Conservation (phyloP, 176 grass and related monocot genomes). For the Carex cristatella region DNA sequence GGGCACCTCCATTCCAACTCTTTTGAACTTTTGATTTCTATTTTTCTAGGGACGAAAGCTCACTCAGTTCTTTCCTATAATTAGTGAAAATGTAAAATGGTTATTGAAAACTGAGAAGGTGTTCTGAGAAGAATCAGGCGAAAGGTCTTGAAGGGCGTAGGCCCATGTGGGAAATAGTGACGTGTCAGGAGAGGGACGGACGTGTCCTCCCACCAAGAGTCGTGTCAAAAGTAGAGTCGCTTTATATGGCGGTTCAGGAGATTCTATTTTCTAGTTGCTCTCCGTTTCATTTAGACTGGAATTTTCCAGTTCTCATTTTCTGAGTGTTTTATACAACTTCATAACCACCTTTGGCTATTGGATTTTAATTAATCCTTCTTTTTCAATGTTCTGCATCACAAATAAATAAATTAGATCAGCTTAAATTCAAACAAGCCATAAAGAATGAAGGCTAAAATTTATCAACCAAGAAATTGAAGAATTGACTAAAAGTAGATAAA, state of each 20-base stretch:
- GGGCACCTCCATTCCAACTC: constrained; percentile 52
- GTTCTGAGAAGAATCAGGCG: not conserved
- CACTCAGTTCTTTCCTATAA: not conserved
- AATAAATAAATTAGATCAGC: not conserved
- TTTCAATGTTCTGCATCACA: not conserved
- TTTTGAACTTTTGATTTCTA: not conserved
- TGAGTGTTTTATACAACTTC: not conserved
- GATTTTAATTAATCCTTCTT: no score
- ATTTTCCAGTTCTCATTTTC: not conserved
- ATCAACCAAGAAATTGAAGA: not conserved
- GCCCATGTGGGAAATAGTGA: not conserved
- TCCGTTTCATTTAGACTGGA: not conserved
- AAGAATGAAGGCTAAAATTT: not conserved
- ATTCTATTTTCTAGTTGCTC: not conserved
- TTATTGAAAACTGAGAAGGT: not conserved
- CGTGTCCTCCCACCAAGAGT: not conserved
- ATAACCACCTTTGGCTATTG: no score
- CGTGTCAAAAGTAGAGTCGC: not conserved
- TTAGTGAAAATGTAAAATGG: not conserved
- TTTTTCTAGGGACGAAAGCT: not conserved
- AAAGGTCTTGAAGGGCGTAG: not conserved
- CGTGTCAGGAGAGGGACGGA: not conserved
- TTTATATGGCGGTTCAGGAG: not conserved
- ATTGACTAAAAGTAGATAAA: not conserved
- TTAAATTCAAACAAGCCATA: not conserved